These are phyloP conservation scores for Kodamaea sp. DNA, from an alignment of 1,139 yeast species.

Conservation along the genomic window DNA sequence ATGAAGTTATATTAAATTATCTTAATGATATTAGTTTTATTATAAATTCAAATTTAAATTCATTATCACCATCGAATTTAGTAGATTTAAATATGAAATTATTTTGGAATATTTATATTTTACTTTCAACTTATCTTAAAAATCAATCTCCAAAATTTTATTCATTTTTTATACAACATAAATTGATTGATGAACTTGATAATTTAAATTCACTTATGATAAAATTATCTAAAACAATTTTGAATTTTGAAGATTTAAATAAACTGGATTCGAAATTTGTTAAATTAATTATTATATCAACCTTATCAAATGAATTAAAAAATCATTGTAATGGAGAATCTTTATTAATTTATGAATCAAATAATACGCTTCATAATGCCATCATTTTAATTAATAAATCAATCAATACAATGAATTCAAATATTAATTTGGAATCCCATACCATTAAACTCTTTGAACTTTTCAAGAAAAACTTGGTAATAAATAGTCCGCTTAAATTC, in stretches of 20 bases:
- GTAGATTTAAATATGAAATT: conserved; percentile 23
- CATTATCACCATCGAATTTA: conserved; percentile 17
- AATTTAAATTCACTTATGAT: conserved; percentile 10
- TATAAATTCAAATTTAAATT: conserved; percentile 17
- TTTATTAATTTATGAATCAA: conserved; percentile 33
- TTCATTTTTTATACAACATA: conserved; percentile 29
- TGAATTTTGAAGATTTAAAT: conserved; percentile 21
- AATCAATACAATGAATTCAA: conserved; percentile 17
- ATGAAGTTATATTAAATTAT: conserved; percentile 37
- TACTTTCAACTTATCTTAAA: conserved; percentile 37
- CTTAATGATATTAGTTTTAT: conserved; percentile 38
- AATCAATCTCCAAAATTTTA: conserved; percentile 40
- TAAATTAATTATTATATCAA: conserved; percentile 34
- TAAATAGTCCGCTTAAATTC: conserved; percentile 43
- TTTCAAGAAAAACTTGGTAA: conserved; percentile 41
- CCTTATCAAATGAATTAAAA: conserved; percentile 44
- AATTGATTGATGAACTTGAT: conserved; percentile 10
- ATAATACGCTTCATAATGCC: conserved; percentile 44
- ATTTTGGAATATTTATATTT: conserved; percentile 44
- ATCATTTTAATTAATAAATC: conserved; percentile 45
- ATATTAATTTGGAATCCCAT: conserved; percentile 1
- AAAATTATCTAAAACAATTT: conserved; percentile 14
- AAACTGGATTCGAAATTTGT: conserved; percentile 23
- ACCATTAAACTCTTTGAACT: conserved; percentile 26
- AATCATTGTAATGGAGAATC: conserved; percentile 28